Conservation (phyloP, 2,329 filamentous ascomycete genomes). For the Lasiodiplodia sp. region DNA sequence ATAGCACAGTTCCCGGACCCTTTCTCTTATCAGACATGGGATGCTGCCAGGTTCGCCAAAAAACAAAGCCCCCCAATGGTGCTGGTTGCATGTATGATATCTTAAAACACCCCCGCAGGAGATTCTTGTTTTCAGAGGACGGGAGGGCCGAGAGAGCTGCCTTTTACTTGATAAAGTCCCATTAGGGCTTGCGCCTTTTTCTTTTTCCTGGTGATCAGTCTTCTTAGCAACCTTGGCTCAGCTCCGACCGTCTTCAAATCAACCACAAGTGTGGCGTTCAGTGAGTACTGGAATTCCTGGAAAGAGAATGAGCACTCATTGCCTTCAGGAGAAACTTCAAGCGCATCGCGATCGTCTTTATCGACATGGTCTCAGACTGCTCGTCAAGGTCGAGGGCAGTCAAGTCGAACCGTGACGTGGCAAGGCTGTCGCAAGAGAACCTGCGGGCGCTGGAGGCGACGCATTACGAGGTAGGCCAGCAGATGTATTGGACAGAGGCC, state of each 20-base stretch:
- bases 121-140: background rate
- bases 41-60: background rate
- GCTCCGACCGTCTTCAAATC: background rate
- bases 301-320: background rate
- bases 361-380: background rate
- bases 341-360: no score
- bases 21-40: slow-evolving; percentile 13
- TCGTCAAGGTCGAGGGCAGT: background rate
- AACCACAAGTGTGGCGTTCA: background rate
- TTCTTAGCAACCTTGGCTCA: background rate
- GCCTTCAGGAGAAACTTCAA: background rate
- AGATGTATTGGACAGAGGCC: background rate
- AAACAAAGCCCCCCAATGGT: background rate
- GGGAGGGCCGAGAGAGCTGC: background rate
- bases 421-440: slow-evolving; percentile 22
- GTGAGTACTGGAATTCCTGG: background rate
- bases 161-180: slow-evolving; percentile 13
- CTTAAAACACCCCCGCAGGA: background rate
- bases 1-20: background rate
- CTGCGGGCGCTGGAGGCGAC: slow-evolving; percentile 9
- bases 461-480: background rate
- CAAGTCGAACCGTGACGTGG: background rate
- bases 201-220: background rate
- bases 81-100: background rate
- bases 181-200: background rate